phyloP scores from a whole-genome alignment of 441 rosid species.

The Gossypium trilobum region DNA sequence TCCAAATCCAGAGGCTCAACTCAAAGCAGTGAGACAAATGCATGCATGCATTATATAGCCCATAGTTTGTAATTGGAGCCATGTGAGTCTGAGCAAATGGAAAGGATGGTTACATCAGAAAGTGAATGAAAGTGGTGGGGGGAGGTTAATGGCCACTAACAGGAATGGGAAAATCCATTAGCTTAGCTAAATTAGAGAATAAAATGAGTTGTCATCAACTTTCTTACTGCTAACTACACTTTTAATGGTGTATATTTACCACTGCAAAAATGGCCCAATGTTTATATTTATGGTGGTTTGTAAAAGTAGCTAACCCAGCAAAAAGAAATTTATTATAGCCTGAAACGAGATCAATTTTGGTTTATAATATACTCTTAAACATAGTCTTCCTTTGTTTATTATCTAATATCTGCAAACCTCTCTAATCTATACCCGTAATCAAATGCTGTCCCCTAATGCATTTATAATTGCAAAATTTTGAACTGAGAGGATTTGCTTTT shows the following conservation, averaged over 20 bases:
- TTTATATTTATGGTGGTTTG: no score
- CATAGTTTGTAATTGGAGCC: neutral
- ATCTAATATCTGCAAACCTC: no score
- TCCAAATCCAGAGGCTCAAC: neutral
- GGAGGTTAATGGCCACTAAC: neutral
- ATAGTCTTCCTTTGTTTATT: no score
- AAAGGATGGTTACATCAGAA: neutral
- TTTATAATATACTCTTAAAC: no score
- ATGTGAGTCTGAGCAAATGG: neutral
- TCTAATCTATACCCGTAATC: no score
- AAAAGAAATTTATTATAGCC: no score
- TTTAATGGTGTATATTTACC: neutral
- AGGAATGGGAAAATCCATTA: neutral
- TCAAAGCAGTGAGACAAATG: neutral
- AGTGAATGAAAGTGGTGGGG: neutral
- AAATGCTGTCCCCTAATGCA: no score
- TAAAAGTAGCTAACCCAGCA: no score
- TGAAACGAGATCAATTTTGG: no score
- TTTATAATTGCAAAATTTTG: no score
- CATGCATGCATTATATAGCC: neutral
- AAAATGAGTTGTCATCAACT: conserved; percentile 9
- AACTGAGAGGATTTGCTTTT: no score
- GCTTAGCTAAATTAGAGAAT: neutral
- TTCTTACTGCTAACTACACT: conserved; percentile 1
- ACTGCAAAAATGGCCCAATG: neutral